A percentile compares a stretch with the other conserved stretches of the same genome.
Conservation (phyloP, 2,329 filamentous ascomycete genomes). For the Myriosclerotinia scirpicola region DNA sequence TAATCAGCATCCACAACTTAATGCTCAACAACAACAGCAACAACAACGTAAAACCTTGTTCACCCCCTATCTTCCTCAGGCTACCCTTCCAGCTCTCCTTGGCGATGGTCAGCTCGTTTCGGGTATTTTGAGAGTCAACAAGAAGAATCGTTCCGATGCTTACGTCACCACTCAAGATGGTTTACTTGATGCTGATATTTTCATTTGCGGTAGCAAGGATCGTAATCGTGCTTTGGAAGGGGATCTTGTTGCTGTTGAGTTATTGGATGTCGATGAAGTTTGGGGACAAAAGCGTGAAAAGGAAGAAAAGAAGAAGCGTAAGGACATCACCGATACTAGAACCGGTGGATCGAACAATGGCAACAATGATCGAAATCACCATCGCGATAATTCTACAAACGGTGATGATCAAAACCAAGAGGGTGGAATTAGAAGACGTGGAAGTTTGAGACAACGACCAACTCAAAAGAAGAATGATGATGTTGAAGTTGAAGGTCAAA, state of each 20-base stretch:
- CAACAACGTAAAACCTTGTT: conserved; percentile 98
- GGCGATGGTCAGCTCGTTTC: conserved; percentile 92
- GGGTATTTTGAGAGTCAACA: conserved; percentile 96
- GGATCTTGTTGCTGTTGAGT: conserved; percentile 91
- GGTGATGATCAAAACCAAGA: conserved; percentile 57
- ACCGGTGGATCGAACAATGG: conserved; percentile 72
- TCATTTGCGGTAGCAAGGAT: conserved; percentile 99
- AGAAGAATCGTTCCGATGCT: conserved; percentile 98
- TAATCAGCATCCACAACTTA: conserved; percentile 68
- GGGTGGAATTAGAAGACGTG: conserved; percentile 86
- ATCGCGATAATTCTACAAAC: conserved; percentile 54
- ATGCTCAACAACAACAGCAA: conserved; percentile 76
- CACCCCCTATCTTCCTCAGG: conserved; percentile 95
- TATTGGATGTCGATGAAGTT: conserved; percentile 96
- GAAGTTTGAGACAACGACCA: conserved; percentile 91
- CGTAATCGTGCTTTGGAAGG: conserved; percentile 95
- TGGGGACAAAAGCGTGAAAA: conserved; percentile 99
- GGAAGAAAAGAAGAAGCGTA: conserved; percentile 99
- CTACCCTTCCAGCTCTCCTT: conserved; percentile 85
- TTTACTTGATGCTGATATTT: conserved; percentile 91
- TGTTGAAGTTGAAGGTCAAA: conserved; percentile 97
- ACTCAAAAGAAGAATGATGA: conserved; percentile 99
- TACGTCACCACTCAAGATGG: conserved; percentile 93
- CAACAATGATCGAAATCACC: conserved; percentile 59
- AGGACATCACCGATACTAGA: conserved; percentile 93